These are phyloP conservation scores for Triglochin maritima DNA, from an alignment of 106 monocot species.

Conservation along the genomic window DNA sequence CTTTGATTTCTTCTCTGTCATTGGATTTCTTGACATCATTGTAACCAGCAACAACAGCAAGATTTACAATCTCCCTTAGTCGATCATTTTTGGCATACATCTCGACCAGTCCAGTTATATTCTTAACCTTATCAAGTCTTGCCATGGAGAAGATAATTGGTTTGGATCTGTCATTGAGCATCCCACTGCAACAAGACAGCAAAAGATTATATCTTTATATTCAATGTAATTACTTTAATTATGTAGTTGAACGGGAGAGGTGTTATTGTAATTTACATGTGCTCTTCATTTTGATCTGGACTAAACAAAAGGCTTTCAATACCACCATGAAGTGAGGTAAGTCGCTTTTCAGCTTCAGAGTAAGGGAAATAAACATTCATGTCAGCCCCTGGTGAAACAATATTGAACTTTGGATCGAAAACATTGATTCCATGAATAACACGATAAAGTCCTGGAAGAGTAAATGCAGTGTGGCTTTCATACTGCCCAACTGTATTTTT, in stretches of 20 bases:
- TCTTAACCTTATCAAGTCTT: slow-evolving; percentile 87
- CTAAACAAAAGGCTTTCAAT: slow-evolving; percentile 67
- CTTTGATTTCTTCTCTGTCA: slow-evolving; percentile 81
- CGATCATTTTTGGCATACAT: slow-evolving; percentile 36
- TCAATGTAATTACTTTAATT: neutral
- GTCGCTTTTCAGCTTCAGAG: slow-evolving; percentile 56
- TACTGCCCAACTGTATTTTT: slow-evolving; percentile 95
- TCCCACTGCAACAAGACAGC: slow-evolving; percentile 39
- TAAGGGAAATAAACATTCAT: slow-evolving; percentile 75
- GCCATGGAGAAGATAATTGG: slow-evolving; percentile 99
- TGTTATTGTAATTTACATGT: slow-evolving; percentile 48
- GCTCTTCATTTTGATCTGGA: slow-evolving; percentile 63
- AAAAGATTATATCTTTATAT: neutral
- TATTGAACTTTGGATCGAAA: slow-evolving; percentile 98
- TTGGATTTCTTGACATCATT: slow-evolving; percentile 61
- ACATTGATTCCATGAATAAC: slow-evolving; percentile 95
- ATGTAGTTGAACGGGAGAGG: neutral
- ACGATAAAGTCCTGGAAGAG: slow-evolving; percentile 78
- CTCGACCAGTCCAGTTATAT: slow-evolving; percentile 83
- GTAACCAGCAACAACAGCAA: slow-evolving; percentile 80
- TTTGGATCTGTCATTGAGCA: slow-evolving; percentile 67
- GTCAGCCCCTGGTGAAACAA: slow-evolving; percentile 95
- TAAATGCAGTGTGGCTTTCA: slow-evolving; percentile 84
- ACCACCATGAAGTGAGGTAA: slow-evolving; percentile 80
- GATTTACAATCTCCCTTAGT: slow-evolving; percentile 66